Conservation (phyloP, 2,329 filamentous ascomycete genomes). For the Alternaria longipes region DNA sequence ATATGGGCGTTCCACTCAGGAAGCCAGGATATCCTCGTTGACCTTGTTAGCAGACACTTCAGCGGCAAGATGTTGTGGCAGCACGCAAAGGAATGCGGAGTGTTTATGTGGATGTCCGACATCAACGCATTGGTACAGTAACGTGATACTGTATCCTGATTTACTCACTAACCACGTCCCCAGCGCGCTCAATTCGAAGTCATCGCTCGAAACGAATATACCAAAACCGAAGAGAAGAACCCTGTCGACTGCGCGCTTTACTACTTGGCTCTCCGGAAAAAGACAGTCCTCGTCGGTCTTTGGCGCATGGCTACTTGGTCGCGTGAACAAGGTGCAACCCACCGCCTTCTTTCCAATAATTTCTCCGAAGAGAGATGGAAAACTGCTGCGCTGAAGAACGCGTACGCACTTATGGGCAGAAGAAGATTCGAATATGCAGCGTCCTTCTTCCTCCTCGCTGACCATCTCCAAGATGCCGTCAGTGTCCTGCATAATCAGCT, state of each 20-base stretch:
- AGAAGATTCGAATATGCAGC: constrained; percentile 93
- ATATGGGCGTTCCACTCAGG: constrained; percentile 85
- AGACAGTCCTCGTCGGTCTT: constrained; percentile 85
- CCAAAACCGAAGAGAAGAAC: constrained; percentile 84
- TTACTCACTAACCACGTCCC: background rate
- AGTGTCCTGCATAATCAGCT: constrained; percentile 87
- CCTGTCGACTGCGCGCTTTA: constrained; percentile 90
- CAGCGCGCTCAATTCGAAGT: constrained; percentile 82
- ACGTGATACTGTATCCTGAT: background rate
- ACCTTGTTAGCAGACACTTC: constrained; percentile 82
- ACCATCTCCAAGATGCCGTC: constrained; percentile 83
- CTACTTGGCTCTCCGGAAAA: constrained; percentile 91
- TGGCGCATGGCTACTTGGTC: constrained; percentile 96
- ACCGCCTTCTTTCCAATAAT: constrained; percentile 84
- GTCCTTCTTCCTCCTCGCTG: constrained; percentile 92
- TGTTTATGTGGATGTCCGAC: constrained; percentile 96
- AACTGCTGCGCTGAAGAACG: constrained; percentile 92
- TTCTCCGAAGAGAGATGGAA: constrained; percentile 88
- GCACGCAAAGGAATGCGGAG: constrained; percentile 82
- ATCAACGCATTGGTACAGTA: constrained; percentile 73
- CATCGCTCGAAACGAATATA: constrained; percentile 94
- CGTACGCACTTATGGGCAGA: constrained; percentile 92
- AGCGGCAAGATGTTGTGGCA: constrained; percentile 85
- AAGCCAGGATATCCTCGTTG: constrained; percentile 87
- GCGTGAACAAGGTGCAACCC: constrained; percentile 82